These are phyloP conservation scores for Monosporascus sp. DNA, from an alignment of 2,329 filamentous ascomycete species.

Conservation along the genomic window DNA sequence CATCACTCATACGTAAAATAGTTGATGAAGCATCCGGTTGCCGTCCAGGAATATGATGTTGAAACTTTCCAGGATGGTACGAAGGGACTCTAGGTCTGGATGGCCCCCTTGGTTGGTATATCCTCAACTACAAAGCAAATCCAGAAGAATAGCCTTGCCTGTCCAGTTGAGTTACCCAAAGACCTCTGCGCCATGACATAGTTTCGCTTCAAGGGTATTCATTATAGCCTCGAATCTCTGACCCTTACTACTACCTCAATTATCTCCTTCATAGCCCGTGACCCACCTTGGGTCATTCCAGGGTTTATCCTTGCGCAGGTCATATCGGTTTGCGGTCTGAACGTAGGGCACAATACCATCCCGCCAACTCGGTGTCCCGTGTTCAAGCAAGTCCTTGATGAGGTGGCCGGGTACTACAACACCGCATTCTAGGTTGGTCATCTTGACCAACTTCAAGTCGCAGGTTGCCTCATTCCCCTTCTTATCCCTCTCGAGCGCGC, in stretches of 20 bases:
- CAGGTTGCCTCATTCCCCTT: slow-evolving; percentile 14
- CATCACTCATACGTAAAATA: too few species aligned
- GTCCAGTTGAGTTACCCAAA: too few species aligned
- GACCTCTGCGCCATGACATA: too few species aligned
- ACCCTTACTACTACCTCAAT: neutral
- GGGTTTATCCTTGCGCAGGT: slow-evolving; percentile 10
- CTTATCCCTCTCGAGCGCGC: slow-evolving; percentile 15
- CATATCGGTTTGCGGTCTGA: slow-evolving; percentile 10
- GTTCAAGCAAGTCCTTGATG: slow-evolving; percentile 12
- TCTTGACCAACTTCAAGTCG: slow-evolving; percentile 16
- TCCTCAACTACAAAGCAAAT: too few species aligned
- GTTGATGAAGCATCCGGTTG: too few species aligned
- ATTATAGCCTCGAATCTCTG: neutral
- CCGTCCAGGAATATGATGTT: too few species aligned
- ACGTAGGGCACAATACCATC: slow-evolving; percentile 16
- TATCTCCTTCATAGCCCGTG: neutral
- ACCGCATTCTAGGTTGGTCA: slow-evolving; percentile 20
- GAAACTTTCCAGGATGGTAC: too few species aligned
- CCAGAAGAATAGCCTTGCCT: too few species aligned
- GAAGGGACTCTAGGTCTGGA: too few species aligned
- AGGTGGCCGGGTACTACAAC: slow-evolving; percentile 17
- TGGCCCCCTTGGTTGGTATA: too few species aligned
- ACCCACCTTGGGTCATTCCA: slow-evolving; percentile 19
- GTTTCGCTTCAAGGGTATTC: neutral
- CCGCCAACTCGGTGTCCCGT: slow-evolving; percentile 15